Base-by-base conservation (phyloP, 2,329 filamentous ascomycete species). In the Xylariaceae sp. region DNA sequence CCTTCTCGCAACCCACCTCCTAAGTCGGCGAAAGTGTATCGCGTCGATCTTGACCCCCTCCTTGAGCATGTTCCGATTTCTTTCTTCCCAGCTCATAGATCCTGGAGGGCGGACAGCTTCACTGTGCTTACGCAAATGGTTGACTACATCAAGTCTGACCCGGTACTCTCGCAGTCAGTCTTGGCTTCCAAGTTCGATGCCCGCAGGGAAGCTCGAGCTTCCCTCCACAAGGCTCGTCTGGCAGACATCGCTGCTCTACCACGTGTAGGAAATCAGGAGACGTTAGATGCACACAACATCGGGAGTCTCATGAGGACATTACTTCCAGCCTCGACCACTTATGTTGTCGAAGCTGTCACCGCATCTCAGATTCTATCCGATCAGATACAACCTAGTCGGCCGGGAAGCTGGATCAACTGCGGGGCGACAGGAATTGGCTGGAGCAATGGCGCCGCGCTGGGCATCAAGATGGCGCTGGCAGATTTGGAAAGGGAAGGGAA, bases 401-500 rank as follows among this genome's bases (percentile, higher is more conserved):
- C 84, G 0, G 82, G 83, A 0, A 77, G 75, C 0, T 88, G 80
- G 80, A 76, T 90, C 49, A 89, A 88, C 55, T 89, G 83, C 52
- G 84, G 84, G 2, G 84, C 81, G 1, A 84, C 83, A 11, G 85
- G 85, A 2, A 74, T 90, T 0, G 84, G 84, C 2, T 90, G 84
- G 84, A 83, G 77, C 9, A 84, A 83, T 11, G 84, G 85, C 11
- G 84, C 65, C 33, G 80, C 81, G 0, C 57, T 90, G 3, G 85
- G 84, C 2, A 79, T 89, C 51, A 88, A 89, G 53, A 69, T 90
- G 6, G 85, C 82, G 0, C 67, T 68, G 0, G 70, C 45, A 11
- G 47, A 80, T 31, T 56, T 57, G 3, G 57, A 68, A 39, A 60
- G 68, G 22, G 66, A 69, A 6, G 68, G 64, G 0, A 52, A 45